Base-by-base conservation (phyloP, 2,329 filamentous ascomycete genomes). In the Cordyceps pruinosa region DNA sequence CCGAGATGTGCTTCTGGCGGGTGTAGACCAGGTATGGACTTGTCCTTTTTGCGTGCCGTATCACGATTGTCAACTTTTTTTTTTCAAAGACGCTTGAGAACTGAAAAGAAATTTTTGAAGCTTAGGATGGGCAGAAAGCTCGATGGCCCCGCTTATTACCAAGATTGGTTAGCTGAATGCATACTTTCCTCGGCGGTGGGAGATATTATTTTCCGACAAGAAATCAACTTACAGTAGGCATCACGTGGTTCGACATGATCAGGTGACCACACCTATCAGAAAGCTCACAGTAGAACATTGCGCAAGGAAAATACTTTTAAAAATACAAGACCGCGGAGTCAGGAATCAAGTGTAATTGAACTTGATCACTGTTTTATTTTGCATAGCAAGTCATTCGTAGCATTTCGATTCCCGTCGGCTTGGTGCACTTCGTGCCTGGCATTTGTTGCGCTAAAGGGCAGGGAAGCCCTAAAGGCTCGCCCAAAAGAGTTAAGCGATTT, bases 401-500 rank as follows among this genome's bases (percentile, higher is more conserved):
- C 17, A 5, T 19, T 19, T 46, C 5, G 25, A 23, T 42, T 13
- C 10, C 39, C 9, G 5, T 42, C 39, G 10, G 9, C 17, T 19
- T 42, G 39, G 13, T 42, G 21, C 17, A 44, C 42, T 12, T 41
- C n/a, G 13, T 7, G 23, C 25, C 3, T 5, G 32, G n/a, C 13
- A 10, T 37, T 10, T 15, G 17, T 39, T 26, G 15, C 23, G 30
- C n/a, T 62, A 59, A 59, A 75, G 73, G 73, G 73, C 69, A 73
- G 68, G 42, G 61, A 66, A 74, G 65, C 73, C 73, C 73, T 75
- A 75, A 74, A 62, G 62, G 54, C 64, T 65, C 58, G n/a, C 66
- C 66, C 62, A 66, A 71, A 67, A 60, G 60, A 68, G 75, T n/a
- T 76, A 77, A 77, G 75, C 74, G 73, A 77, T 69, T 66, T 50